These are phyloP conservation scores for Camellia japonica DNA, from an alignment of 148 eudicot species.

Conservation along the genomic window DNA sequence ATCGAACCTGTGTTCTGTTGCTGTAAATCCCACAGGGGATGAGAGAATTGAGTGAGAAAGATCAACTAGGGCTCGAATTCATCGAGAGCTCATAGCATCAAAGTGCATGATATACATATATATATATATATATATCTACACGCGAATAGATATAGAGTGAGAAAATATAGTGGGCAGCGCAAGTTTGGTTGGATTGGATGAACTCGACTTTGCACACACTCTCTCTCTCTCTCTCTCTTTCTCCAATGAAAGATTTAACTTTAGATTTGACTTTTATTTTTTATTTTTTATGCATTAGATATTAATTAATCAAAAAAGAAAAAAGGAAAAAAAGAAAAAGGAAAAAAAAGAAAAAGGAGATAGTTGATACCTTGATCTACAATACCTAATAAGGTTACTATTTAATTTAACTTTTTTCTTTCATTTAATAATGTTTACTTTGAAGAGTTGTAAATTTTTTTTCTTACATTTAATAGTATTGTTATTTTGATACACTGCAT, in stretches of 20 bases:
- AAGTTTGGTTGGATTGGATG: background rate
- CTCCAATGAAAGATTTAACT: background rate
- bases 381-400: background rate
- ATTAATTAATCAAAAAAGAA: background rate
- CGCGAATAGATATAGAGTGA: background rate
- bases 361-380: background rate
- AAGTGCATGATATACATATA: slow-evolving; percentile 5
- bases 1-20: background rate
- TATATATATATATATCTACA: background rate
- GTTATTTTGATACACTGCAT: background rate
- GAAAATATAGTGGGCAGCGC: background rate
- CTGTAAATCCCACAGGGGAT: background rate
- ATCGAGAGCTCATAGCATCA: background rate
- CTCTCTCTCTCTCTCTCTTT: background rate
- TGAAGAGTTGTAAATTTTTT: background rate
- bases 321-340: background rate
- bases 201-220: background rate
- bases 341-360: too few species aligned
- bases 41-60: background rate
- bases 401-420: background rate
- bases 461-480: background rate
- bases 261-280: background rate
- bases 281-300: background rate
- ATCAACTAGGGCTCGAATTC: background rate
- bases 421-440: background rate